Conservation (phyloP, 805 yeast species). For the Yamadazyma ubonensis region DNA sequence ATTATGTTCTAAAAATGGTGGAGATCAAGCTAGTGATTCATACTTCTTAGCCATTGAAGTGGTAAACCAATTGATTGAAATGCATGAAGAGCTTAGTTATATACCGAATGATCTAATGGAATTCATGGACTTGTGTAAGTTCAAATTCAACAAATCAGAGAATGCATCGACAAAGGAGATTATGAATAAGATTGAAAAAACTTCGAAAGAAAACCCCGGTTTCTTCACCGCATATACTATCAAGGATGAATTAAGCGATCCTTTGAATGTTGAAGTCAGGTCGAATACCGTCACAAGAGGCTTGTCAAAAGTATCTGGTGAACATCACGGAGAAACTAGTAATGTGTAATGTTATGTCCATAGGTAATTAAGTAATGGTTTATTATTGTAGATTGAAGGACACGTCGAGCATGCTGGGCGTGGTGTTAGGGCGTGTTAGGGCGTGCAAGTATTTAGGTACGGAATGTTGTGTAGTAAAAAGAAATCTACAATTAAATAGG, state of each 20-base stretch:
- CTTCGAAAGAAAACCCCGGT: conserved; percentile 29
- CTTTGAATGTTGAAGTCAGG: conserved; percentile 27
- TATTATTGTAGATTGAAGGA: no score
- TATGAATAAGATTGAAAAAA: conserved; percentile 31
- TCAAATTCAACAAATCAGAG: conserved; percentile 15
- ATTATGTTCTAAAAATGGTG: conserved; percentile 50
- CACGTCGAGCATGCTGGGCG: no score
- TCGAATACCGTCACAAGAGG: conserved; percentile 32
- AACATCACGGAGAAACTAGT: conserved; percentile 33
- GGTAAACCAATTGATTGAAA: conserved; percentile 75
- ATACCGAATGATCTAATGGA: conserved; percentile 67
- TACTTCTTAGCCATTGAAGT: conserved; percentile 91
- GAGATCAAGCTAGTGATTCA: conserved; percentile 53
- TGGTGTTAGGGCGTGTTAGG: no score
- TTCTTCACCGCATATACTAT: conserved; percentile 24
- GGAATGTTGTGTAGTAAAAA: no score
- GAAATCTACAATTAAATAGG: no score
- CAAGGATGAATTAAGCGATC: conserved; percentile 15
- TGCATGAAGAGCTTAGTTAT: conserved; percentile 73
- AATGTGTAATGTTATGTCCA: conserved; percentile 12
- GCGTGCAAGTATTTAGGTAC: no score
- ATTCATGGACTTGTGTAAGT: conserved; percentile 43
- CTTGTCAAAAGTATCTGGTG: conserved; percentile 26
- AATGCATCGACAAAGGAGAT: conserved; percentile 36
- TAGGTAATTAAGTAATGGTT: neutral